Base-by-base conservation (phyloP, 495 filamentous ascomycete genomes). In the Pyrenula massariospora region DNA sequence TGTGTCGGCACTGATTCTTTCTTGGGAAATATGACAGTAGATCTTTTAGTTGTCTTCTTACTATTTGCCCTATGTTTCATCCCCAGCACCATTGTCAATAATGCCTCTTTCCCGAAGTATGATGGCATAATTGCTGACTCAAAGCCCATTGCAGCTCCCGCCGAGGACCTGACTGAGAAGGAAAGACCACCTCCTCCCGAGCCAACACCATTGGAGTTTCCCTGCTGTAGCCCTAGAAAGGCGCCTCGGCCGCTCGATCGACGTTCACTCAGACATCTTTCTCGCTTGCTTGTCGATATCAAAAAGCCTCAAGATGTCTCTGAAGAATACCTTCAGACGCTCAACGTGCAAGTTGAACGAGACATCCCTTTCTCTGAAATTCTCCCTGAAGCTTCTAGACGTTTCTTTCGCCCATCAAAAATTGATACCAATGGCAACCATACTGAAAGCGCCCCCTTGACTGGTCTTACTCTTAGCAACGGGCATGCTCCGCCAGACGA, bases 301-400 rank as follows among this genome's bases (percentile, higher is more conserved):
- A 70, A 73, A 59, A 78, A 73, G 31, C 77, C 77, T 12, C 73
- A 74, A 49, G 80, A 80, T 62, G 71, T 83, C 64, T 68, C 65
- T 20, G 50, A 66, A 23, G 66, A 79, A 22, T 73, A 78, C 48
- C 67, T 84, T 56, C 63, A 72, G 19, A 67, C 73, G 19, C 68
- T 86, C 25, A 84, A 84, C 59, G 60, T 84, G 25, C 61, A 69
- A 2, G 57, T 82, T 24, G 65, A 71, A 19, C 56, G 60, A 5
- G 71, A 73, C 65, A 67, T 77, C 23, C 61, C 66, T 25, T 63
- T 78, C 12, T 66, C 71, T 48, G 60, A 65, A 8, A 70, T 86
- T 21, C 61, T 84, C 24, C 74, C 71, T 42, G 63, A 64, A 25
- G 66, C 49, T 66, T 65, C 10, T 56, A 63, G 1, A 66, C 68